phyloP scores from a whole-genome alignment of 2,329 filamentous ascomycete genomes.

The Colletotrichum acutatum region DNA sequence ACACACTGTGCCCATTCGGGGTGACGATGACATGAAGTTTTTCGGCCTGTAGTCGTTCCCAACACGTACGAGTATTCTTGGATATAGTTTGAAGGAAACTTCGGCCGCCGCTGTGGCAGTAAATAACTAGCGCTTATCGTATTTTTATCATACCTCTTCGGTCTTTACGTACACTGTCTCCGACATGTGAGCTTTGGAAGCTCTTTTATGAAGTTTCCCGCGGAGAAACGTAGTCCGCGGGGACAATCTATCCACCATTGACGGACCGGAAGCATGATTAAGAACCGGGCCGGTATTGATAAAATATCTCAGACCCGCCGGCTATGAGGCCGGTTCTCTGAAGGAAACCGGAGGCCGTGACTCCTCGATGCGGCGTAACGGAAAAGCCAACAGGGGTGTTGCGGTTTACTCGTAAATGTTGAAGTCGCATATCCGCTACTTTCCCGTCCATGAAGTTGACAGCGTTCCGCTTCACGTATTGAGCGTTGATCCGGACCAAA shows the following conservation, averaged over 20 bases:
- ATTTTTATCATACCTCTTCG: not conserved
- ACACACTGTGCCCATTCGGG: conserved; percentile 32
- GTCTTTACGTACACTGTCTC: not conserved
- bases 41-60: conserved; percentile 14
- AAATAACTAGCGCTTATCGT: not conserved
- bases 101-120: not conserved
- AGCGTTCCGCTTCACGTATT: too few relatives aligned
- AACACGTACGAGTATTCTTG: not conserved
- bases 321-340: too few relatives aligned
- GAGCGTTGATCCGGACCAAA: too few relatives aligned
- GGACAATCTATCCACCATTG: not conserved
- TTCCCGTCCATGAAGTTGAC: too few relatives aligned
- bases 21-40: conserved; percentile 33
- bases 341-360: not conserved
- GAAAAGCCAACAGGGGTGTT: not conserved
- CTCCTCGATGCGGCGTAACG: not conserved
- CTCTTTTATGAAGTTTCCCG: not conserved
- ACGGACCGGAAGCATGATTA: not conserved
- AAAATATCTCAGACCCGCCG: not conserved
- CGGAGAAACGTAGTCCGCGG: not conserved
- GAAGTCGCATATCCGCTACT: too few relatives aligned
- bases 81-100: not conserved
- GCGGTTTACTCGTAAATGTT: too few relatives aligned
- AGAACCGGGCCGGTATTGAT: not conserved
- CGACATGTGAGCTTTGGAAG: not conserved